phyloP scores from a whole-genome alignment of 192 early-diverging fungal genomes.

The Linnemannia zychae region DNA sequence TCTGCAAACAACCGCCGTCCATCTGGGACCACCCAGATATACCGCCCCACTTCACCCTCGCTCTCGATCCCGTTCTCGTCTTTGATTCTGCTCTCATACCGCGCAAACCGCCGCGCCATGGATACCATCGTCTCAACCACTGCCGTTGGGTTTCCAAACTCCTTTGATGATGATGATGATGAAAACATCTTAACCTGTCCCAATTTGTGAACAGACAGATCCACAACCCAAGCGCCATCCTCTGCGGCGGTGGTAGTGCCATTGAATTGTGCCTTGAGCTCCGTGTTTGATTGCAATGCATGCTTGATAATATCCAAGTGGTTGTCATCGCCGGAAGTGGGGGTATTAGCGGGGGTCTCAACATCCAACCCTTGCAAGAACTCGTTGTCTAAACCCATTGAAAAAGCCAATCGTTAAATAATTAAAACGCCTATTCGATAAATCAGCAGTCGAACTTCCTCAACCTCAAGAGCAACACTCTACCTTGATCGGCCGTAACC shows the following conservation, averaged over 20 bases:
- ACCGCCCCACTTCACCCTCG: slow-evolving; percentile 1
- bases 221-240: slow-evolving; percentile 23
- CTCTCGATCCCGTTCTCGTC: too few relatives aligned
- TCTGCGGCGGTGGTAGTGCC: background rate
- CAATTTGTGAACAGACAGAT: slow-evolving; percentile 14
- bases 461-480: background rate
- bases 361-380: slow-evolving; percentile 29
- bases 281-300: background rate
- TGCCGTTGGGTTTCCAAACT: slow-evolving; percentile 12
- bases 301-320: slow-evolving; percentile 15
- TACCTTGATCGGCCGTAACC: background rate
- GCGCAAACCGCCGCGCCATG: slow-evolving; percentile 20
- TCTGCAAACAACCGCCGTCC: slow-evolving; percentile 33
- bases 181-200: slow-evolving; percentile 38
- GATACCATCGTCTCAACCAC: slow-evolving; percentile 10
- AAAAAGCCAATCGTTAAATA: background rate
- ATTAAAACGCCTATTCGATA: background rate
- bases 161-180: background rate
- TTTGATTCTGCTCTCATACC: background rate
- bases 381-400: background rate
- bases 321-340: background rate
- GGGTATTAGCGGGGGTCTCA: background rate
- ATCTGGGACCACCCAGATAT: slow-evolving; percentile 45
- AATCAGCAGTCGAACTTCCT: background rate
- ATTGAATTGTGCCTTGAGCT: background rate